Conservation (phyloP, 371 early-diverging fungal genomes). For the Mucor plumbeus region DNA sequence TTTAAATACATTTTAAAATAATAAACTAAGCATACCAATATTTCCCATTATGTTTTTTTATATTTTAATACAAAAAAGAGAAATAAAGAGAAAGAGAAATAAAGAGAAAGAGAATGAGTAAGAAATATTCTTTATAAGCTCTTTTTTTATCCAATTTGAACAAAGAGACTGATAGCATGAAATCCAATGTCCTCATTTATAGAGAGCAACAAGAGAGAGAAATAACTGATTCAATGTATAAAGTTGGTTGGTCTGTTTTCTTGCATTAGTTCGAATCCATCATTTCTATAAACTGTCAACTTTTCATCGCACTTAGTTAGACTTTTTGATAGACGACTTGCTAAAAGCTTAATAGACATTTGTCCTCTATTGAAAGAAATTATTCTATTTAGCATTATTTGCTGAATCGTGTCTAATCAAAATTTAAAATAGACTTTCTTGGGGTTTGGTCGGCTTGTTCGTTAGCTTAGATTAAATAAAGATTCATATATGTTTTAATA, state of each 20-base stretch:
- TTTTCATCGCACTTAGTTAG: neutral
- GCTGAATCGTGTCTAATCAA: neutral
- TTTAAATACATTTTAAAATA: neutral
- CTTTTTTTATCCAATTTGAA: neutral
- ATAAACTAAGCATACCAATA: neutral
- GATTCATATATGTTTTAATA: no score
- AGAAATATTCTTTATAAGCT: neutral
- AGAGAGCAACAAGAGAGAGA: neutral
- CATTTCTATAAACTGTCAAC: neutral
- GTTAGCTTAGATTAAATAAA: no score
- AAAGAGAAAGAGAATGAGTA: neutral
- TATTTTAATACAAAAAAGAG: neutral
- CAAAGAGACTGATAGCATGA: neutral
- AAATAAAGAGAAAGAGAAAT: neutral
- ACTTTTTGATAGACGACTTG: neutral
- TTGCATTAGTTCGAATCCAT: neutral
- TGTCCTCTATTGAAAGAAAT: no score
- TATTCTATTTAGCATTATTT: no score
- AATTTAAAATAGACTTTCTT: no score
- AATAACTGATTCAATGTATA: neutral
- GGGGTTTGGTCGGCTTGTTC: no score
- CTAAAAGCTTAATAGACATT: neutral
- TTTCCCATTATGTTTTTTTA: neutral
- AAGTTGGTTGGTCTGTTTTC: neutral
- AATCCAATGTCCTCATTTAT: neutral